Conservation (phyloP, 176 grass and related monocot species). For the Saccharum officinarum region DNA sequence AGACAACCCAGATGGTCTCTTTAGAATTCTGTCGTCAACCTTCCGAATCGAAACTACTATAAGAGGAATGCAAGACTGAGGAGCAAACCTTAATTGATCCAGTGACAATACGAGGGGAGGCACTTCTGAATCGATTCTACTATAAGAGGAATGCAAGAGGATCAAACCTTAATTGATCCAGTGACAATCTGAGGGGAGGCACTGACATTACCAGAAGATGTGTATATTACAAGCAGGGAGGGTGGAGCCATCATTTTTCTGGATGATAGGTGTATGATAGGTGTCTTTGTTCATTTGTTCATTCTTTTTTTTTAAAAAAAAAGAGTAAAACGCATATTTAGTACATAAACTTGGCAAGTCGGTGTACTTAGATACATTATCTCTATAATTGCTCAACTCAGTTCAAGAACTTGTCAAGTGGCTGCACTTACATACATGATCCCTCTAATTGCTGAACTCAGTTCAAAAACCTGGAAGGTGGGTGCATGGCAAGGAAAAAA, state of each 20-base stretch:
- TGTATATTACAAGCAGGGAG: constrained; percentile 3
- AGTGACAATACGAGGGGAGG: neutral
- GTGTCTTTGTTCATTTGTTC: constrained; percentile 27
- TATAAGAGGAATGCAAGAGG: constrained; percentile 55
- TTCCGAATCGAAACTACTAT: constrained; percentile 72
- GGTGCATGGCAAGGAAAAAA: too few relatives aligned
- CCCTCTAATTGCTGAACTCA: too few relatives aligned
- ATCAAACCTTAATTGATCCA: neutral
- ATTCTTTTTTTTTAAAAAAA: neutral
- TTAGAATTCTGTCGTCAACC: constrained; percentile 88
- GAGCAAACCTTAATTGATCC: neutral
- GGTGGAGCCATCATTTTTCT: neutral
- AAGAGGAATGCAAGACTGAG: constrained; percentile 58
- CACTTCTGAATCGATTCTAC: constrained; percentile 56
- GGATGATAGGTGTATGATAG: neutral
- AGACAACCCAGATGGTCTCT: constrained; percentile 90
- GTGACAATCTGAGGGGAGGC: neutral
- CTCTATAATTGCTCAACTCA: too few relatives aligned
- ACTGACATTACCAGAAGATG: constrained; percentile 12
- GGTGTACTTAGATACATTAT: too few relatives aligned
- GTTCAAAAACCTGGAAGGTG: too few relatives aligned
- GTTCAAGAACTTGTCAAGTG: too few relatives aligned
- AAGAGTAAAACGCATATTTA: too few relatives aligned
- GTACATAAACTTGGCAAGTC: too few relatives aligned
- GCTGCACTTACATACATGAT: too few relatives aligned